phyloP scores from a whole-genome alignment of 768 basidiomycete genomes.

The Calocera cornea region DNA sequence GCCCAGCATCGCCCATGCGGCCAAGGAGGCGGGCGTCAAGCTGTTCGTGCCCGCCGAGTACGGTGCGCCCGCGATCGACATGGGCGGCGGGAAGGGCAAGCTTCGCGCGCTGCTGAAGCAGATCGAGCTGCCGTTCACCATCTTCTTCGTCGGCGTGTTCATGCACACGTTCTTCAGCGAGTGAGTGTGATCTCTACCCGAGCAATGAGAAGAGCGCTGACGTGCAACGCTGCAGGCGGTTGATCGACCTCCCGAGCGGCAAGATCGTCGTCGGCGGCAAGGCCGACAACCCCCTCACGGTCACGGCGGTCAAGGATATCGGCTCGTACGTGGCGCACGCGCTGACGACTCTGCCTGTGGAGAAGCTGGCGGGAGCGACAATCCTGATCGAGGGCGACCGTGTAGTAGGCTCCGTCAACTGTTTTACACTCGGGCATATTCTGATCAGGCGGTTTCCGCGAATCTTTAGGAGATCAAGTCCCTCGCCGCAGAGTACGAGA shows the following conservation, averaged over 20 bases:
- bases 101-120: background rate
- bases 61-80: background rate
- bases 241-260: background rate
- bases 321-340: background rate
- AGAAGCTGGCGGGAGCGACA: background rate
- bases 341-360: background rate
- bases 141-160: slow-evolving; percentile 1
- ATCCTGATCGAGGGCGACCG: slow-evolving; percentile 2
- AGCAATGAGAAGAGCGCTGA: background rate
- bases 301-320: background rate
- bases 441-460: background rate
- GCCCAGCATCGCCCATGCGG: background rate
- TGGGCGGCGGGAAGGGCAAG: background rate
- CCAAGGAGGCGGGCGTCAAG: slow-evolving; percentile 9
- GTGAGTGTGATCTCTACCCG: background rate
- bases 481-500: background rate
- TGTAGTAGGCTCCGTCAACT: background rate
- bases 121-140: background rate
- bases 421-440: background rate
- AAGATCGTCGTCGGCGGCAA: background rate
- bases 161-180: background rate
- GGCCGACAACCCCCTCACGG: background rate
- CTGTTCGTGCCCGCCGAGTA: slow-evolving; percentile 10
- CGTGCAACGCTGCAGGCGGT: background rate
- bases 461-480: background rate